These are phyloP conservation scores for Nitzschia sp. DNA, from an alignment of 108 stramenopile species.

Conservation along the genomic window DNA sequence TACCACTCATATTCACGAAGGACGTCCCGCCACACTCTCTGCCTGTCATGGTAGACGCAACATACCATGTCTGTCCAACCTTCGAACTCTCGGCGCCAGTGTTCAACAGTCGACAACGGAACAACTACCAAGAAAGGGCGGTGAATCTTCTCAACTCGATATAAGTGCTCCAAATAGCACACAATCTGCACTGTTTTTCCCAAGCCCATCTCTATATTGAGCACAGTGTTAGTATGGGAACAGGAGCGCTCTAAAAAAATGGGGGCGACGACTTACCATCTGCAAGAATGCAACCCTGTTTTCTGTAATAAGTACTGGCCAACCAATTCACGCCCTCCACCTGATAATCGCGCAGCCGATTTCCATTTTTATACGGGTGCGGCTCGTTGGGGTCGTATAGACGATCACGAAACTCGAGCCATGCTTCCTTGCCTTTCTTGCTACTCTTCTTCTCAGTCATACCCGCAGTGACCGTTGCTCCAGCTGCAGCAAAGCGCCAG, in stretches of 20 bases:
- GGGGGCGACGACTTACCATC: slow-evolving; percentile 69
- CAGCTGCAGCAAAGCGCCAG: slow-evolving; percentile 79
- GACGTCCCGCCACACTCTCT: slow-evolving; percentile 94
- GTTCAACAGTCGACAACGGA: slow-evolving; percentile 96
- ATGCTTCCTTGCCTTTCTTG: slow-evolving; percentile 83
- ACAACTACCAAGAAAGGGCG: slow-evolving; percentile 97
- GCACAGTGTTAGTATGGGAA: too few species aligned
- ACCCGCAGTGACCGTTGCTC: slow-evolving; percentile 78
- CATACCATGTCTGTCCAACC: slow-evolving; percentile 97
- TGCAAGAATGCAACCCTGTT: slow-evolving; percentile 91
- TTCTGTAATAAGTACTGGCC: slow-evolving; percentile 89
- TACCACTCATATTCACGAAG: slow-evolving; percentile 98
- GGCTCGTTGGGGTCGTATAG: slow-evolving; percentile 85
- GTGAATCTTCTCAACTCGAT: slow-evolving; percentile 86
- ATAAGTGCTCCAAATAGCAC: slow-evolving; percentile 92
- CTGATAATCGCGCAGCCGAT: slow-evolving; percentile 93
- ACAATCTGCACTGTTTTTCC: slow-evolving; percentile 94
- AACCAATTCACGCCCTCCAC: slow-evolving; percentile 97
- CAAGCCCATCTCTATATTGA: slow-evolving; percentile 30
- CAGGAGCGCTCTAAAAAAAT: too few species aligned
- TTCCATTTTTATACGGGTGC: slow-evolving; percentile 80
- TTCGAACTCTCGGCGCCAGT: slow-evolving; percentile 97
- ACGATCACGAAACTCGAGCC: slow-evolving; percentile 81
- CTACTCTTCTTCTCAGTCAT: slow-evolving; percentile 50
- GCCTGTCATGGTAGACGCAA: slow-evolving; percentile 96